Percentiles rank a stretch among this genome's conserved stretches.
phyloP scores from a whole-genome alignment of 805 yeast species.

The Saccharomyces eubayanus region DNA sequence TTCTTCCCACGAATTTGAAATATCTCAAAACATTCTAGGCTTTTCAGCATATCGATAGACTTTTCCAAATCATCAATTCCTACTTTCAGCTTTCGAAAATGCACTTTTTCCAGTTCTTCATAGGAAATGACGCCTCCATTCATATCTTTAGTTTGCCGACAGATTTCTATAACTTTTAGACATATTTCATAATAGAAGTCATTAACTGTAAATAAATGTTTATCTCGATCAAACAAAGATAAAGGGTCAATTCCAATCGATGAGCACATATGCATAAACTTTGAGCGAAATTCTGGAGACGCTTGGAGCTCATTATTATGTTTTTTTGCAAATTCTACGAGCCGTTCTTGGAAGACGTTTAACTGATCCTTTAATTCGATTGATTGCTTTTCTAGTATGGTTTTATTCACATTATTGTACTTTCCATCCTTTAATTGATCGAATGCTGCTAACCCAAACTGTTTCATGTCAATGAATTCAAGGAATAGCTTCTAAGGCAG shows the following conservation, averaged over 20 bases:
- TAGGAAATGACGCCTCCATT: conserved; percentile 79
- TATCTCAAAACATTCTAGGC: conserved; percentile 58
- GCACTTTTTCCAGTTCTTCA: conserved; percentile 37
- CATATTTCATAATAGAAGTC: conserved; percentile 63
- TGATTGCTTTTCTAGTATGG: conserved; percentile 41
- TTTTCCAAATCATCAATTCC: conserved; percentile 46
- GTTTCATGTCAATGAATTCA: conserved; percentile 26
- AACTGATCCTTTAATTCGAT: conserved; percentile 62
- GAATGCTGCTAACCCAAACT: conserved; percentile 42
- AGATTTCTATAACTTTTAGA: conserved; percentile 66
- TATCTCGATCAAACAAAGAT: conserved; percentile 28
- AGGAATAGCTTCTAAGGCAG: no score
- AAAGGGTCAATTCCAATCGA: conserved; percentile 83
- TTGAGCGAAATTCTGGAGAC: conserved; percentile 56
- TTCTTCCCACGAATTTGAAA: conserved; percentile 43
- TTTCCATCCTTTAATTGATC: conserved; percentile 20
- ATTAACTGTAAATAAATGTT: conserved; percentile 26
- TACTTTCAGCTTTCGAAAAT: conserved; percentile 28
- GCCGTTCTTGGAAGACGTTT: conserved; percentile 65
- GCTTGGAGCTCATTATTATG: conserved; percentile 60
- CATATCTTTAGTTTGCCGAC: conserved; percentile 56
- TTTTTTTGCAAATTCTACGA: conserved; percentile 64
- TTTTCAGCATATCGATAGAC: conserved; percentile 44
- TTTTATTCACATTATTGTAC: conserved; percentile 11
- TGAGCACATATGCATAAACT: conserved; percentile 68